These are phyloP conservation scores for Paulownia fortunei DNA, from an alignment of 257 asterid genomes.

Conservation along the genomic window DNA sequence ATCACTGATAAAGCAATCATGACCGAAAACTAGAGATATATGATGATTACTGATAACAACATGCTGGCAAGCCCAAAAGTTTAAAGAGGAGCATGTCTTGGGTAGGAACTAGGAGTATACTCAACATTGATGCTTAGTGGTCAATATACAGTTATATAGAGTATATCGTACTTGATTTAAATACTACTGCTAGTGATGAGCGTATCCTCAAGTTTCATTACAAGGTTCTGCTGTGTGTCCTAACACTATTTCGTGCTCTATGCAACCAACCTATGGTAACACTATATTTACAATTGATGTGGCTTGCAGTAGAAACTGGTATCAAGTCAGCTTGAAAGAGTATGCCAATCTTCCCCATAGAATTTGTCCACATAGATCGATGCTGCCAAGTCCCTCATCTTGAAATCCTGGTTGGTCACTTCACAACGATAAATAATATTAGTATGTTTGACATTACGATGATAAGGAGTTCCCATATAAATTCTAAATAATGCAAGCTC, in stretches of 20 bases:
- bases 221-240: neutral
- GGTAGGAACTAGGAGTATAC: neutral
- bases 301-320: neutral
- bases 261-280: neutral
- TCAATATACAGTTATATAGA: neutral
- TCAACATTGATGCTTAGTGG: neutral
- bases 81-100: neutral
- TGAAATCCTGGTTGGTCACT: slow-evolving; percentile 1
- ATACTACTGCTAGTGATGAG: neutral
- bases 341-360: neutral
- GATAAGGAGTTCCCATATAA: neutral
- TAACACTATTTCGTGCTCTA: neutral
- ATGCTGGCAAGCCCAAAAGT: neutral
- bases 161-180: neutral
- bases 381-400: neutral
- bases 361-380: neutral
- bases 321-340: slow-evolving; percentile 5
- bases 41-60: neutral
- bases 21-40: neutral
- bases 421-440: slow-evolving; percentile 6
- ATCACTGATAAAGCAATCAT: neutral
- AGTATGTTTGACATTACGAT: neutral
- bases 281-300: neutral
- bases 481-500: neutral
- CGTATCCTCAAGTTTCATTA: neutral